phyloP scores from a whole-genome alignment of 768 basidiomycete species.

The Pisolithus sp. region DNA sequence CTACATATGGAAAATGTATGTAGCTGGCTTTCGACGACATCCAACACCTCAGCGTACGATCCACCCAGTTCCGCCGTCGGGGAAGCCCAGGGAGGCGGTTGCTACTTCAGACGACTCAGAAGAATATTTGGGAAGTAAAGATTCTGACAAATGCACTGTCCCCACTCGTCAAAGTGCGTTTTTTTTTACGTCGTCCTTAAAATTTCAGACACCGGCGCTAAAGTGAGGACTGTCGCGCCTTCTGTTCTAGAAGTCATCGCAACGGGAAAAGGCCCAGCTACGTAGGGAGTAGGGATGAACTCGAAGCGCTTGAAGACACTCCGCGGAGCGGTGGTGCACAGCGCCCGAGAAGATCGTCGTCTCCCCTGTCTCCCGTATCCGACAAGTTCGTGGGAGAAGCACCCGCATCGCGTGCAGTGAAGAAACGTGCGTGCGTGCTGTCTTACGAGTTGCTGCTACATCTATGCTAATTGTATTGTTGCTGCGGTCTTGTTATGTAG shows the following conservation, averaged over 20 bases:
- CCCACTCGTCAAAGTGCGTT: slow-evolving; percentile 23
- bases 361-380: slow-evolving; percentile 30
- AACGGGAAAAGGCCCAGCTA: slow-evolving; percentile 45
- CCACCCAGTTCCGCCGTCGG: slow-evolving; percentile 1
- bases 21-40: background rate
- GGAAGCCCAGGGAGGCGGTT: background rate
- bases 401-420: slow-evolving; percentile 28
- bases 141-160: slow-evolving; percentile 5
- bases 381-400: slow-evolving; percentile 14
- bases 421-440: slow-evolving; percentile 40
- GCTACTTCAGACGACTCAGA: background rate
- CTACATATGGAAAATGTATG: background rate
- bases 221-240: background rate
- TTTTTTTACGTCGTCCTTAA: background rate
- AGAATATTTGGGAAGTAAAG: background rate
- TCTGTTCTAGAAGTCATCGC: background rate
- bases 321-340: background rate
- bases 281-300: slow-evolving; percentile 24
- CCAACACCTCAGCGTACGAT: slow-evolving; percentile 2
- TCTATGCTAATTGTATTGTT: too few relatives aligned
- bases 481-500: slow-evolving; percentile 26
- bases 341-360: slow-evolving; percentile 20
- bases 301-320: background rate
- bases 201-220: background rate
- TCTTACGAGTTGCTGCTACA: too few relatives aligned